Evolutionary conservation across 208 protist species (phyloP).

Genomic region (Trypanosomatidae sp.): DNA sequence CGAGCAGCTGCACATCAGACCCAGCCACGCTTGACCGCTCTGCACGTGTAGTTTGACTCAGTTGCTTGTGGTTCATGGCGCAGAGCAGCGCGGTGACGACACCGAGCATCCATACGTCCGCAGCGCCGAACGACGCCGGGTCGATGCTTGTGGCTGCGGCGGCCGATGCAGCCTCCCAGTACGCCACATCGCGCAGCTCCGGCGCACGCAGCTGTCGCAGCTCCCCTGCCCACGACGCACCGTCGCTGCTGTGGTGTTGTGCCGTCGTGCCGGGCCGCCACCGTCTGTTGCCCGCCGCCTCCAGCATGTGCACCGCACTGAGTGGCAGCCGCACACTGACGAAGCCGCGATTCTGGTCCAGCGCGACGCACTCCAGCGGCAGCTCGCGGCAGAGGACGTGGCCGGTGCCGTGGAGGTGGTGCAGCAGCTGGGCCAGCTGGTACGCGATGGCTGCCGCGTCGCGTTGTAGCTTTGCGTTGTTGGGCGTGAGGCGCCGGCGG

Average conservation of each 20-base stretch:
- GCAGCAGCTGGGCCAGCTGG: constrained; percentile 16
- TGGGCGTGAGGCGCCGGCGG: neutral
- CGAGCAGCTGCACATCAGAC: neutral
- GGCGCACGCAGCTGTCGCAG: constrained; percentile 15
- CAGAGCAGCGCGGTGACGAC: constrained; percentile 15
- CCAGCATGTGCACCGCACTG: neutral
- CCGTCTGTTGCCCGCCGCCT: neutral
- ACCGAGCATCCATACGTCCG: constrained; percentile 20
- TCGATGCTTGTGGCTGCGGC: too few relatives aligned
- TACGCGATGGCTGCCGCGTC: constrained; percentile 13
- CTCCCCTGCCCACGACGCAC: neutral
- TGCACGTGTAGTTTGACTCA: neutral
- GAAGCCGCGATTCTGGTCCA: constrained; percentile 16
- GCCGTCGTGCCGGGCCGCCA: too few relatives aligned
- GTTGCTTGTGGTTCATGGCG: constrained; percentile 5
- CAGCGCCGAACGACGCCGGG: neutral
- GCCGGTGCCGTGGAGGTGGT: constrained; percentile 5
- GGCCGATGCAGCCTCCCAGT: neutral
- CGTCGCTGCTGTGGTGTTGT: neutral
- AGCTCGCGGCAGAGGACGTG: constrained; percentile 17
- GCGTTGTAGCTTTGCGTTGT: constrained; percentile 5
- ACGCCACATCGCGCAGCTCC: constrained; percentile 5
- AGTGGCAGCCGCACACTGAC: constrained; percentile 23
- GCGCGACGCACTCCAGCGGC: constrained; percentile 1
- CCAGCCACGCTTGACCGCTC: neutral